phyloP scores from a whole-genome alignment of 2,329 filamentous ascomycete genomes.

The Exophiala dermatitidis region DNA sequence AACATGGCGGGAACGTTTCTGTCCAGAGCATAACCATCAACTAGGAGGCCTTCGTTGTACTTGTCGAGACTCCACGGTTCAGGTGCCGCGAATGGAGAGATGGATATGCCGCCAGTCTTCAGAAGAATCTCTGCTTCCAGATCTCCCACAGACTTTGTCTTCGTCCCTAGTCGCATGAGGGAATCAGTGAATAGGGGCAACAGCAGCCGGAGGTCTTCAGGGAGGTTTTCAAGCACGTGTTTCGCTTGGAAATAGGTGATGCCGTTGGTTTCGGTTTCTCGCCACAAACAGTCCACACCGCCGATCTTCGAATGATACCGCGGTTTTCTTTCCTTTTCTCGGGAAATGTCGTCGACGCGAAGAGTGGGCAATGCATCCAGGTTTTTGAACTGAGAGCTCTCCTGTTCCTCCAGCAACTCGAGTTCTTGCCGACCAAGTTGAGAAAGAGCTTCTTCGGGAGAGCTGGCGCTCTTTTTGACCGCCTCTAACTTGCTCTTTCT shows the following conservation, averaged over 20 bases:
- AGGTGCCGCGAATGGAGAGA: slow-evolving; percentile 75
- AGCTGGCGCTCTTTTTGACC: slow-evolving; percentile 60
- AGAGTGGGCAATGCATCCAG: slow-evolving; percentile 82
- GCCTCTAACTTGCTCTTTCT: slow-evolving; percentile 50
- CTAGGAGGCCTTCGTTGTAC: slow-evolving; percentile 72
- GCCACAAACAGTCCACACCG: slow-evolving; percentile 72
- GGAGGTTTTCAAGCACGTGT: slow-evolving; percentile 69
- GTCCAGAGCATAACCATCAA: slow-evolving; percentile 82
- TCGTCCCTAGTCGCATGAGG: slow-evolving; percentile 88
- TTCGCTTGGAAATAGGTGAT: slow-evolving; percentile 92
- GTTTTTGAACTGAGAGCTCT: slow-evolving; percentile 75
- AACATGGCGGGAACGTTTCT: slow-evolving; percentile 88
- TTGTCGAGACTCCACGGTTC: slow-evolving; percentile 64
- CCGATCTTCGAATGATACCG: slow-evolving; percentile 51
- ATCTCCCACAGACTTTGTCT: slow-evolving; percentile 82
- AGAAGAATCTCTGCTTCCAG: slow-evolving; percentile 93
- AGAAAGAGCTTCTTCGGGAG: slow-evolving; percentile 62
- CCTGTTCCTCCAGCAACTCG: slow-evolving; percentile 72
- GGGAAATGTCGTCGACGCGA: slow-evolving; percentile 79
- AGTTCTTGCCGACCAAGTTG: slow-evolving; percentile 71
- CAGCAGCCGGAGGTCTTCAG: slow-evolving; percentile 74
- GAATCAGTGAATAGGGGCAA: slow-evolving; percentile 87
- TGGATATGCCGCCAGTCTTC: slow-evolving; percentile 83
- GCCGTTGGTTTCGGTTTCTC: slow-evolving; percentile 87
- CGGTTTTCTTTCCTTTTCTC: slow-evolving; percentile 68